Conservation (phyloP, 1,284 basidiomycete species). For the Cryptococcus hybrid region DNA sequence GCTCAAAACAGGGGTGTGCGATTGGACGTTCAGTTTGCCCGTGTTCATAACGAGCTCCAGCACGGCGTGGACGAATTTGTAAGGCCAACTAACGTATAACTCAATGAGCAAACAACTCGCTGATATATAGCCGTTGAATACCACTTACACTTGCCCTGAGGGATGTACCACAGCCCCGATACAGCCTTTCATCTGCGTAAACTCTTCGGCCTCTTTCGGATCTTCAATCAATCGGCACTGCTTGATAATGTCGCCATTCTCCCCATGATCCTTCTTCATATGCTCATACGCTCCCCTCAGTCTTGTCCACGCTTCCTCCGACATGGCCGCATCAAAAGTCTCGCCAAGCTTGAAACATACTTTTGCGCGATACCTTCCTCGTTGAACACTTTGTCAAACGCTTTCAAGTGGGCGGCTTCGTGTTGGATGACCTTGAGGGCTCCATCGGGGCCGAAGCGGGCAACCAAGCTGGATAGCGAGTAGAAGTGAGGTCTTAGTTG, state of each 20-base stretch:
- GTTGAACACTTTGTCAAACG: conserved; percentile 14
- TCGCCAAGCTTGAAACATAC: conserved; percentile 16
- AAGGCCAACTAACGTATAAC: conserved; percentile 13
- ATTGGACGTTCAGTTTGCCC: conserved; percentile 14
- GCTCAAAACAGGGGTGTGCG: conserved; percentile 13
- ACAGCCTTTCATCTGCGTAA: conserved; percentile 22
- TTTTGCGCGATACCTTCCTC: conserved; percentile 15
- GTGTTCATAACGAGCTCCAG: conserved; percentile 9
- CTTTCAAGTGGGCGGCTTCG: conserved; percentile 18
- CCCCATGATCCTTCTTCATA: conserved; percentile 13
- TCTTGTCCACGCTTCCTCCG: conserved; percentile 15
- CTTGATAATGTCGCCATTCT: conserved; percentile 1
- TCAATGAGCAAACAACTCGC: background rate
- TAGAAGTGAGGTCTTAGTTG: conserved; percentile 13
- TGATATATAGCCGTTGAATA: background rate
- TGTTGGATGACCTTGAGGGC: conserved; percentile 19
- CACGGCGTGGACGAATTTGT: conserved; percentile 27
- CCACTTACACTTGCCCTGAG: conserved; percentile 23
- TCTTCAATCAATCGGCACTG: conserved; percentile 17
- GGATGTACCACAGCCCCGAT: conserved; percentile 19
- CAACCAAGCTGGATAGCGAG: conserved; percentile 19
- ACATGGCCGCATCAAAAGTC: conserved; percentile 24
- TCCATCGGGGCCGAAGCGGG: conserved; percentile 10
- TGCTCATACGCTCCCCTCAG: conserved; percentile 8
- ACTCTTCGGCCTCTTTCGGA: conserved; percentile 18